These are phyloP conservation scores for Bidens hawaiensis DNA, from an alignment of 140 eudicot genomes.

Conservation along the genomic window DNA sequence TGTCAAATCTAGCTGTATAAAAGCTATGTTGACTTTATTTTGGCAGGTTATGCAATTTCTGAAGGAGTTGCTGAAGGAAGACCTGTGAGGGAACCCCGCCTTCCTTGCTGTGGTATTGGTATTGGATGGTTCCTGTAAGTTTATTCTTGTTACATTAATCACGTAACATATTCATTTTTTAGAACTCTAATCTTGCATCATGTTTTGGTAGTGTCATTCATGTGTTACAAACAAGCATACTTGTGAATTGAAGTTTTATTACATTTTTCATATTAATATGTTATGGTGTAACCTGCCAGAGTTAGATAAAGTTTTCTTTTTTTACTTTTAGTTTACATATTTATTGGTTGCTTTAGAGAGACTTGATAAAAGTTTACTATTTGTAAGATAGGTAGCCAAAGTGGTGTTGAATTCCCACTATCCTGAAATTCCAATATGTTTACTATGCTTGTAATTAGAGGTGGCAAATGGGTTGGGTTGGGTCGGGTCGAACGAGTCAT, in stretches of 20 bases:
- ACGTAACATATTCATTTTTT: neutral
- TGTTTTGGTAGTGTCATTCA: too few species aligned
- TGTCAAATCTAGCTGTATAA: slow-evolving; percentile 1
- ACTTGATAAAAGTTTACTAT: neutral
- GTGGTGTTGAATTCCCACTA: neutral
- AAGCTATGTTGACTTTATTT: slow-evolving; percentile 5
- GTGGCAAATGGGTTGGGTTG: too few species aligned
- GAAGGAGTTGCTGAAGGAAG: slow-evolving; percentile 95
- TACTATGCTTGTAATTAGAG: slow-evolving; percentile 5
- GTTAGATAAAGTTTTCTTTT: slow-evolving; percentile 2
- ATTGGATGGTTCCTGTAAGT: slow-evolving; percentile 89
- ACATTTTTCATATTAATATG: neutral
- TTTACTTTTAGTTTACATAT: slow-evolving; percentile 4
- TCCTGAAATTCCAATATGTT: neutral
- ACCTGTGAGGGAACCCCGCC: slow-evolving; percentile 74
- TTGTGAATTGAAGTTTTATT: neutral
- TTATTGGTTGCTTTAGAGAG: neutral
- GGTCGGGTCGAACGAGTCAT: too few species aligned
- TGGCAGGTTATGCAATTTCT: slow-evolving; percentile 74
- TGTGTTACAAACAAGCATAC: neutral
- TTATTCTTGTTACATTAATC: neutral
- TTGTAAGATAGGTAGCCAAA: neutral
- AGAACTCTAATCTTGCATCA: too few species aligned
- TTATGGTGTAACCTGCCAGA: slow-evolving; percentile 3
- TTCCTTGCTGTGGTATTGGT: slow-evolving; percentile 96